Evolutionary conservation across 1,284 basidiomycete genomes (phyloP).

Genomic region (Austroboletus niveus): DNA sequence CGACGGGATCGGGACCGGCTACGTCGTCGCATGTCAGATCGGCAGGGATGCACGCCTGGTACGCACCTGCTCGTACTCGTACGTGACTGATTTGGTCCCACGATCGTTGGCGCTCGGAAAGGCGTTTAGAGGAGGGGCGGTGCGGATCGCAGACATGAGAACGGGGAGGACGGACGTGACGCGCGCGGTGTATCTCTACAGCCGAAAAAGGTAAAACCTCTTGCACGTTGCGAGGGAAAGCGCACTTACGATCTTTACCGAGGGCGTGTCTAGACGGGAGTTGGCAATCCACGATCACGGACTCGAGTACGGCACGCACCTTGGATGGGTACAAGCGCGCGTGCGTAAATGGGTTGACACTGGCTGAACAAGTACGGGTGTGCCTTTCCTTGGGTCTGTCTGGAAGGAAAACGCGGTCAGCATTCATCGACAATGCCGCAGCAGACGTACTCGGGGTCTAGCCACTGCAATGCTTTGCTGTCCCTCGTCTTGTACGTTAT

Average conservation of each 20-base stretch:
- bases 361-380: slow-evolving; percentile 94
- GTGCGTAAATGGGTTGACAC: slow-evolving; percentile 90
- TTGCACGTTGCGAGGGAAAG: not conserved
- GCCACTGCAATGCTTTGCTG: slow-evolving; percentile 89
- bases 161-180: slow-evolving; percentile 80
- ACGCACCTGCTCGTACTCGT: slow-evolving; percentile 67
- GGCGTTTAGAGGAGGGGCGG: slow-evolving; percentile 68
- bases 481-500: slow-evolving; percentile 74
- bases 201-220: not conserved
- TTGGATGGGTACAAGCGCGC: slow-evolving; percentile 81
- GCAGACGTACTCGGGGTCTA: slow-evolving; percentile 69
- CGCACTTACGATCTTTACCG: slow-evolving; percentile 66
- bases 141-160: slow-evolving; percentile 83
- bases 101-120: slow-evolving; percentile 64
- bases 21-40: not conserved
- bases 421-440: not conserved
- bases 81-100: slow-evolving; percentile 55
- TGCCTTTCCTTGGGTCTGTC: slow-evolving; percentile 86
- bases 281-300: too few species aligned
- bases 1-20: slow-evolving; percentile 79
- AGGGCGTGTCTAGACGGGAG: slow-evolving; percentile 53
- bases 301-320: slow-evolving; percentile 38
- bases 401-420: slow-evolving; percentile 25
- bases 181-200: slow-evolving; percentile 78
- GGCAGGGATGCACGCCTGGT: not conserved